Evolutionary conservation across 306 rosid species (phyloP), one percentile per base, ranked within the genome.

Genomic region (Cotoneaster glaucophyllus): DNA sequence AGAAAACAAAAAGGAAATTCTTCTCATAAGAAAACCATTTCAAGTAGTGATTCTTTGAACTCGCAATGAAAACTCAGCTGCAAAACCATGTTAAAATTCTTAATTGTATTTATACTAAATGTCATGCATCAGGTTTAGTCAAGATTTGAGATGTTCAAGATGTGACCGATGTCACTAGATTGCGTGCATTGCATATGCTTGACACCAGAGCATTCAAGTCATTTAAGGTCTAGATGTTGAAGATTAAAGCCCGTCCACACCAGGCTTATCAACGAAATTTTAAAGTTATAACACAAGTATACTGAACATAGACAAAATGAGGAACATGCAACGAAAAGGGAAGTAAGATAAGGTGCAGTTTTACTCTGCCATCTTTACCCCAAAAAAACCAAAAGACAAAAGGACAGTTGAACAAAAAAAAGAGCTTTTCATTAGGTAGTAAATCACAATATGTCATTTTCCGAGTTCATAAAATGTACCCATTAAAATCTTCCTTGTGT

Each of bases 401-500:
- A 56, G 1, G 9, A 54, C 11, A 19, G 56, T 41, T 41, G n/a
- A 50, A 50, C 0, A 11, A 22, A 22, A 57, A 24, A 1, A 4
- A 61, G 6, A 4, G 22, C 52, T 18, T 25, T 61, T 48, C 17
- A 82, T 12, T 6, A 45, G 71, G 18, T 24, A 82, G 43, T 32
- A 76, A 8, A 61, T 4, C 53, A 21, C n/a, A 78, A 63, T 73
- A 64, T 25, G 54, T 45, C 64, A 70, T 32, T 48, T 56, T 58
- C 18, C 28, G 74, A 80, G 82, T 56, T 77, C 22, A 71, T 31
- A 80, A 68, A 85, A 59, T 67, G 67, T 93, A 93, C 98, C 98
- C 95, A 1, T 79, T 86, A 68, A 88, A 88, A 71, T 59, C 72
- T 85, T 91, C 90, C 84, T 90, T 90, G 84, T 91, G 96, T 26